Conservation (phyloP, 1,284 basidiomycete genomes). For the Rhodofomes roseus region DNA sequence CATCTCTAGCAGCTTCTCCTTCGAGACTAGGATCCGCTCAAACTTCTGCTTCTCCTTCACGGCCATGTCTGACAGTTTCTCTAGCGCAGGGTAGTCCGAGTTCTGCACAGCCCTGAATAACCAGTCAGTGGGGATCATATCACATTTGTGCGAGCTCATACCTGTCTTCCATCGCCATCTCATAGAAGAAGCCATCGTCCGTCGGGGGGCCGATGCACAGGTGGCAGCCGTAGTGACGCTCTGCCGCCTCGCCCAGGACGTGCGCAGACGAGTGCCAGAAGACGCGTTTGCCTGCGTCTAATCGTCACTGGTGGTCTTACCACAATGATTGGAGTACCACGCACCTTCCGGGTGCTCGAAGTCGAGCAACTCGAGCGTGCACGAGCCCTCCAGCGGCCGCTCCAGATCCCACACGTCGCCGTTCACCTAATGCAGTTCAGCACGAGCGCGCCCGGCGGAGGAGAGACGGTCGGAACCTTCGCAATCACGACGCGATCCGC, state of each 20-base stretch:
- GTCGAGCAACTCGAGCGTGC: constrained; percentile 84
- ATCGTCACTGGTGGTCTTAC: background rate
- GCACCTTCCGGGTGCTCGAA: constrained; percentile 93
- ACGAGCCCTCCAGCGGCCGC: constrained; percentile 84
- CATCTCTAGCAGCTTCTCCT: constrained; percentile 95
- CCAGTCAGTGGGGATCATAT: background rate
- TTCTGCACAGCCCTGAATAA: constrained; percentile 67
- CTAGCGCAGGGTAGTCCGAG: constrained; percentile 85
- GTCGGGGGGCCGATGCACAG: constrained; percentile 97
- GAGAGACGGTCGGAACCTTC: constrained; percentile 56
- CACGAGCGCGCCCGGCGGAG: background rate
- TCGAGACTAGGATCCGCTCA: constrained; percentile 90
- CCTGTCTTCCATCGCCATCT: constrained; percentile 86
- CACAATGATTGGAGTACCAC: constrained; percentile 5
- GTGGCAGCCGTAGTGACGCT: constrained; percentile 96
- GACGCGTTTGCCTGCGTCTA: constrained; percentile 75
- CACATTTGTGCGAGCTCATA: constrained; percentile 16
- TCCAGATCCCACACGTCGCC: constrained; percentile 94
- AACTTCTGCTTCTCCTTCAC: constrained; percentile 98
- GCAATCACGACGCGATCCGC: constrained; percentile 92
- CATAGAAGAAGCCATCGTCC: constrained; percentile 99
- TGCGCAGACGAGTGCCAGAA: constrained; percentile 99
- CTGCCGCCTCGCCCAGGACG: constrained; percentile 96
- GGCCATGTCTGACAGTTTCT: constrained; percentile 84
- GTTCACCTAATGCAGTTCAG: constrained; percentile 60